Evolutionary conservation across 495 filamentous ascomycete species (phyloP).

Genomic region (Barbatosphaeria neglecta): DNA sequence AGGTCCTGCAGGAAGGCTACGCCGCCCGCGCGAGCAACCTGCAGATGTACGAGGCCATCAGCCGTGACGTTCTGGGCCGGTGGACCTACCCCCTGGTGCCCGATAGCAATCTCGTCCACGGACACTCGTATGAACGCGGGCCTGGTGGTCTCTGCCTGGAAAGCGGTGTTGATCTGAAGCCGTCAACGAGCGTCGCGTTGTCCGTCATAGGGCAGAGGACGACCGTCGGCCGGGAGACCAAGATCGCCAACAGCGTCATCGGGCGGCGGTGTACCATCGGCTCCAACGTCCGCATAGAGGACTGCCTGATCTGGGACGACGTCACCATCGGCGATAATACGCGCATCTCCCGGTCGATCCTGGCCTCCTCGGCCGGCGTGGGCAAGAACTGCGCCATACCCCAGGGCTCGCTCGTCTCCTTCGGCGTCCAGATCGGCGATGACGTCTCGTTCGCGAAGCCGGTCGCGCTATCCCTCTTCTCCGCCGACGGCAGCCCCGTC

Average conservation of each 20-base stretch:
- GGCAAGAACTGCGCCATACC: conserved; percentile 59
- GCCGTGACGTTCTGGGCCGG: conserved; percentile 69
- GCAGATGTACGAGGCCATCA: conserved; percentile 84
- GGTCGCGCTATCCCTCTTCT: conserved; percentile 25
- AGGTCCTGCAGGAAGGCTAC: conserved; percentile 70
- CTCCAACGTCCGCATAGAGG: conserved; percentile 62
- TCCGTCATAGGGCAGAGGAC: conserved; percentile 68
- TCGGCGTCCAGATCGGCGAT: conserved; percentile 58
- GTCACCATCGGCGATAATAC: conserved; percentile 62
- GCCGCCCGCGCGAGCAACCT: conserved; percentile 75
- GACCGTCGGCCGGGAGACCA: conserved; percentile 59
- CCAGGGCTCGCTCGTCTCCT: conserved; percentile 68
- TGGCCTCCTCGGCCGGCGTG: conserved; percentile 58
- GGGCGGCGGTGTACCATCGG: conserved; percentile 80
- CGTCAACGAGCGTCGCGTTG: conserved; percentile 31
- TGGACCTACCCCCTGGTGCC: conserved; percentile 94
- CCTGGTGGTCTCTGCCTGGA: conserved; percentile 62
- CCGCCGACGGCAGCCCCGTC: conserved; percentile 23
- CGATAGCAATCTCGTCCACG: conserved; percentile 70
- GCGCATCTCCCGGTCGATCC: conserved; percentile 57
- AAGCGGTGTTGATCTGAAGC: conserved; percentile 52
- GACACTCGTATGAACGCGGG: conserved; percentile 62
- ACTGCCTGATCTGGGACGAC: conserved; percentile 87
- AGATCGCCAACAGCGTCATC: conserved; percentile 60
- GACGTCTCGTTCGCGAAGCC: conserved; percentile 21